Evolutionary conservation across 495 filamentous ascomycete species (phyloP).

Genomic region (Penicillium ucsense): DNA sequence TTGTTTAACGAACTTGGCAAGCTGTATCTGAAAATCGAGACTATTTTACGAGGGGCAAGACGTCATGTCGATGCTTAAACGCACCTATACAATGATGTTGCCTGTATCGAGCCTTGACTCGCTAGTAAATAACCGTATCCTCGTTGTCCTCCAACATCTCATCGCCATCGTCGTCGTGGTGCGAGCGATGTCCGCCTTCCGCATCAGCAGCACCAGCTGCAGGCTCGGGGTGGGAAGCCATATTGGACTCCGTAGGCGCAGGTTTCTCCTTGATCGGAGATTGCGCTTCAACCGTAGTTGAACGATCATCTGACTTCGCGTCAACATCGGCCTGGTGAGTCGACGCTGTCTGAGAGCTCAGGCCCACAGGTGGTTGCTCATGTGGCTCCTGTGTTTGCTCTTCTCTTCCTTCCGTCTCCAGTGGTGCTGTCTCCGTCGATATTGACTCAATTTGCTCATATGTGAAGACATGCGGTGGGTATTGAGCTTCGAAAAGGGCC

Average conservation of each 20-base stretch:
- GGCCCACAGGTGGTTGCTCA: not conserved
- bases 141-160: conserved; percentile 71
- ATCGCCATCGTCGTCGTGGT: conserved; percentile 48
- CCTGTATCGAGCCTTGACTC: not conserved
- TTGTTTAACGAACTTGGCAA: no score
- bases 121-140: conserved; percentile 79
- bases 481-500: conserved; percentile 37
- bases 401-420: not conserved
- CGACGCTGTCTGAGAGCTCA: conserved; percentile 6
- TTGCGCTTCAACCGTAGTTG: conserved; percentile 22
- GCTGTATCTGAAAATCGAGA: no score
- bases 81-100: no score
- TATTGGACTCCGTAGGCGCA: no score
- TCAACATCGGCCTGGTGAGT: conserved; percentile 10
- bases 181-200: conserved; percentile 12
- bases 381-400: not conserved
- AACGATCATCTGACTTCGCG: conserved; percentile 10
- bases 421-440: conserved; percentile 4
- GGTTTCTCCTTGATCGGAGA: conserved; percentile 11
- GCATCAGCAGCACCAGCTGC: conserved; percentile 7
- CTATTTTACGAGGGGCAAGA: no score
- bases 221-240: no score
- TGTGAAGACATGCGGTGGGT: conserved; percentile 15
- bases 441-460: conserved; percentile 4
- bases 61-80: no score